Conservation (phyloP, 2,329 filamentous ascomycete species). For the Fusarium tjaetaba region DNA sequence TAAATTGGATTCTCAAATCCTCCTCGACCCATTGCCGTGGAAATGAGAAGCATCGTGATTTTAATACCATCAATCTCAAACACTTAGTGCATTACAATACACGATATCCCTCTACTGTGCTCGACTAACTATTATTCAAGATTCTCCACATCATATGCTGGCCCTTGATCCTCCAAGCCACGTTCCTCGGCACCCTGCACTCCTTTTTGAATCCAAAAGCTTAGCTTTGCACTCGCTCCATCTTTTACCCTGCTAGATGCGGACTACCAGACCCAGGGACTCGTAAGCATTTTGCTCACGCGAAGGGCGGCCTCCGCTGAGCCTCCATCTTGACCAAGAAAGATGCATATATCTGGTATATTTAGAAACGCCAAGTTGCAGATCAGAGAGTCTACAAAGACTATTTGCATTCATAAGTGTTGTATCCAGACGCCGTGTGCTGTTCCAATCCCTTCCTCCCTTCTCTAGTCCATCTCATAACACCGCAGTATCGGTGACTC, state of each 20-base stretch:
- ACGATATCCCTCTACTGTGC: neutral
- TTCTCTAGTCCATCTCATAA: constrained; percentile 11
- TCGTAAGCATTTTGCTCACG: constrained; percentile 33
- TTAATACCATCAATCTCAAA: constrained; percentile 30
- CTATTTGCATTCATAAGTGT: constrained; percentile 31
- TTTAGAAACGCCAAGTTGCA: constrained; percentile 37
- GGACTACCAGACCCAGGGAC: constrained; percentile 14
- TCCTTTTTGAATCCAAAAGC: constrained; percentile 28
- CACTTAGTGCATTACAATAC: constrained; percentile 4
- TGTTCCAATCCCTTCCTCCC: constrained; percentile 1
- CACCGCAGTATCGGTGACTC: constrained; percentile 23
- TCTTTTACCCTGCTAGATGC: constrained; percentile 19
- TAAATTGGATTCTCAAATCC: neutral
- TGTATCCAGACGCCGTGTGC: constrained; percentile 19
- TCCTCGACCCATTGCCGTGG: neutral
- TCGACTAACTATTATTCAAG: constrained; percentile 1
- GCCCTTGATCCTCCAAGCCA: constrained; percentile 5
- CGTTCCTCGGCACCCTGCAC: constrained; percentile 1
- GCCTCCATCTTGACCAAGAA: constrained; percentile 18
- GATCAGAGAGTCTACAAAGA: constrained; percentile 18
- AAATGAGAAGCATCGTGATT: constrained; percentile 2
- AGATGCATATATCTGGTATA: constrained; percentile 18
- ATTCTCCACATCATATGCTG: constrained; percentile 18
- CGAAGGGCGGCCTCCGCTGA: constrained; percentile 32
- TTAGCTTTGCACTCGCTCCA: constrained; percentile 25